Conservation (phyloP, 306 rosid species). For the Prosopis cineraria region DNA sequence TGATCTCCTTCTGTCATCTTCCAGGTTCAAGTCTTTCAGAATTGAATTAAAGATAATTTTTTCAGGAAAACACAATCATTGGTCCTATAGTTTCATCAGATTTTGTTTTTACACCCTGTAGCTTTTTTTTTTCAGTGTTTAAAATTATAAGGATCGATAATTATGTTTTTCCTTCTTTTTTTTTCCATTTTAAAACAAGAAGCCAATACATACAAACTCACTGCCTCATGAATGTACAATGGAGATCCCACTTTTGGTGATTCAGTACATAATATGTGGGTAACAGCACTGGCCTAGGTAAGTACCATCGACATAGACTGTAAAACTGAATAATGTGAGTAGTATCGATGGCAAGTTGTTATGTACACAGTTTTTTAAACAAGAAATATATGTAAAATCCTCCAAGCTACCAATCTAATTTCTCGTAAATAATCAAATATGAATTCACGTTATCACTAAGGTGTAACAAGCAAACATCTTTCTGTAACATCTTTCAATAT, state of each 20-base stretch:
- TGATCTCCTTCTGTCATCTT: not conserved
- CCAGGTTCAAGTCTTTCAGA: not conserved
- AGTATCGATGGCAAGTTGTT: not conserved
- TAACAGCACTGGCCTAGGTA: not conserved
- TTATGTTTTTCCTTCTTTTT: too few relatives aligned
- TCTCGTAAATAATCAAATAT: not conserved
- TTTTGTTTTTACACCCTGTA: too few relatives aligned
- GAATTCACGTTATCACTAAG: not conserved
- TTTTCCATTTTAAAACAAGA: not conserved
- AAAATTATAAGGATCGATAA: too few relatives aligned
- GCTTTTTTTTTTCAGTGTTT: too few relatives aligned
- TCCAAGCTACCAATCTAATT: not conserved
- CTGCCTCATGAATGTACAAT: not conserved
- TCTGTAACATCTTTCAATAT: not conserved
- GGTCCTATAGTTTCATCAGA: too few relatives aligned
- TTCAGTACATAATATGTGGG: not conserved
- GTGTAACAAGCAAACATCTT: not conserved
- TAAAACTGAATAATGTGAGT: not conserved
- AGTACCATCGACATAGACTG: not conserved
- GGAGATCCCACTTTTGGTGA: not conserved
- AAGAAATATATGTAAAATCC: not conserved
- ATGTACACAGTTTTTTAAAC: not conserved
- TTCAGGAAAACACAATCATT: too few relatives aligned
- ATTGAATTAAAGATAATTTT: not conserved
- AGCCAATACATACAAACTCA: not conserved